These are phyloP conservation scores for Macrophomina tecta DNA, from an alignment of 2,329 filamentous ascomycete species.

Conservation along the genomic window DNA sequence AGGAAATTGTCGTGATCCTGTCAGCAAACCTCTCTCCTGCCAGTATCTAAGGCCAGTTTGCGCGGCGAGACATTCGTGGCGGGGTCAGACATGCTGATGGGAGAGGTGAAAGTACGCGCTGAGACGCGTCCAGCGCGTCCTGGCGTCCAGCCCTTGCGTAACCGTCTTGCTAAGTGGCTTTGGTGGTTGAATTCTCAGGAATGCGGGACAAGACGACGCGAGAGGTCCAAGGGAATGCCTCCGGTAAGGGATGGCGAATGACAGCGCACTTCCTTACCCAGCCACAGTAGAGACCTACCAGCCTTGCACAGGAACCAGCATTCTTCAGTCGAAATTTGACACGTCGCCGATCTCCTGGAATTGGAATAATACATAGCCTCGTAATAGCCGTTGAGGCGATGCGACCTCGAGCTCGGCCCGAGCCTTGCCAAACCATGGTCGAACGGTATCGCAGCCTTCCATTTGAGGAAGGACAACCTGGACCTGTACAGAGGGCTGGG, in stretches of 20 bases:
- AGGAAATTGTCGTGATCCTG: conserved; percentile 9
- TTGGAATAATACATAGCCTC: conserved; percentile 49
- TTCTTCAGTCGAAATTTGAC: conserved; percentile 41
- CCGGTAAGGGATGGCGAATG: conserved; percentile 39
- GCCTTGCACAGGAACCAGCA: neutral
- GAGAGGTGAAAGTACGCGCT: conserved; percentile 35
- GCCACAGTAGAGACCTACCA: conserved; percentile 1
- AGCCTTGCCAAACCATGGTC: conserved; percentile 60
- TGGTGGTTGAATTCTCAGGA: conserved; percentile 34
- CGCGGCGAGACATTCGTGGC: conserved; percentile 34
- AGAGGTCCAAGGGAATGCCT: conserved; percentile 28
- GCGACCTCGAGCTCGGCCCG: conserved; percentile 52
- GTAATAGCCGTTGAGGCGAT: conserved; percentile 52
- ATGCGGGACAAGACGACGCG: conserved; percentile 36
- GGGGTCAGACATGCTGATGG: conserved; percentile 26
- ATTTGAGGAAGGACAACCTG: conserved; percentile 40
- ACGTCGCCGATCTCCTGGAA: conserved; percentile 58
- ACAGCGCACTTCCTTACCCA: conserved; percentile 33
- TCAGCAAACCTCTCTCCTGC: conserved; percentile 29
- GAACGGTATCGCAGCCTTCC: conserved; percentile 55
- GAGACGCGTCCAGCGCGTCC: conserved; percentile 30
- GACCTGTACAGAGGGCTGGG: neutral
- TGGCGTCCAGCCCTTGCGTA: conserved; percentile 36
- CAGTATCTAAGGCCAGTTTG: conserved; percentile 38
- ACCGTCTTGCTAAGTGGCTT: conserved; percentile 30